Conservation (phyloP, 139 green algal species). For the Chlamydomonas asymmetrica region DNA sequence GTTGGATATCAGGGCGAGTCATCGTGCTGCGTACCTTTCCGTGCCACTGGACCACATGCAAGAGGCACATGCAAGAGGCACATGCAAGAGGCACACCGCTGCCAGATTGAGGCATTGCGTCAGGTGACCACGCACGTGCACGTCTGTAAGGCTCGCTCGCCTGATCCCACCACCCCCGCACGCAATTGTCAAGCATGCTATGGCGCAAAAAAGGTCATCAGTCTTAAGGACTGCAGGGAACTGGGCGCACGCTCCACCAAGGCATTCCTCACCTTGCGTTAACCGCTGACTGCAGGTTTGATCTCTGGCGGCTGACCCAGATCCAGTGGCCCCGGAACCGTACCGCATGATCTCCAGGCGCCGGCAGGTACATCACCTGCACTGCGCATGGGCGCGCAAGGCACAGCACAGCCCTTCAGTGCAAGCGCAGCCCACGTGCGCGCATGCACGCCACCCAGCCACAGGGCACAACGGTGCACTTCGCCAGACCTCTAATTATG, state of each 20-base stretch:
- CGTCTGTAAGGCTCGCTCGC: too few species aligned
- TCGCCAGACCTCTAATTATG: too few species aligned
- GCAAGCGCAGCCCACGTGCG: too few species aligned
- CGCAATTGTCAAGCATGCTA: too few species aligned
- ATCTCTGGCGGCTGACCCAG: constrained; percentile 19
- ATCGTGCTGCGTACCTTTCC: background rate
- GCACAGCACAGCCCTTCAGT: too few species aligned
- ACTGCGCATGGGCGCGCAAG: background rate
- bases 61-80: background rate
- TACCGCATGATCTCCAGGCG: constrained; percentile 37
- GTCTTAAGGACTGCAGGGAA: too few species aligned
- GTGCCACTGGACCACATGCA: background rate
- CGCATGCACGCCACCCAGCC: too few species aligned
- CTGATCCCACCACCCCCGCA: too few species aligned
- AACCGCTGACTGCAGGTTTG: constrained; percentile 20
- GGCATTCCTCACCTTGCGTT: constrained; percentile 24
- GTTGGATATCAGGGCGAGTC: background rate
- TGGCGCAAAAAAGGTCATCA: too few species aligned
- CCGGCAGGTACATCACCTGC: constrained; percentile 33
- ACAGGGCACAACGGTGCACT: too few species aligned
- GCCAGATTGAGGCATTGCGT: too few species aligned
- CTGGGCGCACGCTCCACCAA: background rate
- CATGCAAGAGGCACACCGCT: background rate
- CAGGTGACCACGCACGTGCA: too few species aligned
- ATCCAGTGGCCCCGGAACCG: constrained; percentile 26